phyloP scores from a whole-genome alignment of 225 moss, liverwort and hornwort genomes.

The Neckera pumila region DNA sequence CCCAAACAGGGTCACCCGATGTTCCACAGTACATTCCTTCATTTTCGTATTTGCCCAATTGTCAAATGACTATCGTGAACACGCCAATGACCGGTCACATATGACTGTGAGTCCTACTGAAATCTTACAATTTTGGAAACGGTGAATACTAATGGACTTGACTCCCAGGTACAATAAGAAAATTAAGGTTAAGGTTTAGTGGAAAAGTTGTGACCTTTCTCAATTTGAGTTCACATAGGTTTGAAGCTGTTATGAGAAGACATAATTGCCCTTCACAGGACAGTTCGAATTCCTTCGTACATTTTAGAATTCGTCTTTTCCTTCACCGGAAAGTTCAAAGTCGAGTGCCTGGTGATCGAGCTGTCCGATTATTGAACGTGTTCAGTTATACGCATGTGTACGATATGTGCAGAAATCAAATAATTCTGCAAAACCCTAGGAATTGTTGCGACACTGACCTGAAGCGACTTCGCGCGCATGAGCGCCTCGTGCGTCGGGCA shows the following conservation, averaged over 20 bases:
- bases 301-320: background rate
- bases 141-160: background rate
- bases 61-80: background rate
- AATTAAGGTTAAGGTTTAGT: background rate
- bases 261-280: background rate
- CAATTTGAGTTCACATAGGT: background rate
- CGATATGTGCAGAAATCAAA: background rate
- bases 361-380: background rate
- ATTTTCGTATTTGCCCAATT: background rate
- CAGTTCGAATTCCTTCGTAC: background rate
- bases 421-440: background rate
- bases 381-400: background rate
- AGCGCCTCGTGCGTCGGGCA: slow-evolving; percentile 22
- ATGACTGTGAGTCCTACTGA: background rate
- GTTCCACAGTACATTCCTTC: background rate
- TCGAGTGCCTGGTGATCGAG: background rate
- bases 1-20: background rate
- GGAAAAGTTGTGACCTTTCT: background rate
- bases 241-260: background rate
- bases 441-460: background rate
- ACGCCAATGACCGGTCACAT: background rate
- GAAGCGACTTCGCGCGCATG: slow-evolving; percentile 64
- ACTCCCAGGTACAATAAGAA: background rate
- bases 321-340: background rate
- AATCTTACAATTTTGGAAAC: too few species aligned